Evolutionary conservation across 2,329 filamentous ascomycete genomes (phyloP).

Genomic region (Chrysoporthe puriensis): DNA sequence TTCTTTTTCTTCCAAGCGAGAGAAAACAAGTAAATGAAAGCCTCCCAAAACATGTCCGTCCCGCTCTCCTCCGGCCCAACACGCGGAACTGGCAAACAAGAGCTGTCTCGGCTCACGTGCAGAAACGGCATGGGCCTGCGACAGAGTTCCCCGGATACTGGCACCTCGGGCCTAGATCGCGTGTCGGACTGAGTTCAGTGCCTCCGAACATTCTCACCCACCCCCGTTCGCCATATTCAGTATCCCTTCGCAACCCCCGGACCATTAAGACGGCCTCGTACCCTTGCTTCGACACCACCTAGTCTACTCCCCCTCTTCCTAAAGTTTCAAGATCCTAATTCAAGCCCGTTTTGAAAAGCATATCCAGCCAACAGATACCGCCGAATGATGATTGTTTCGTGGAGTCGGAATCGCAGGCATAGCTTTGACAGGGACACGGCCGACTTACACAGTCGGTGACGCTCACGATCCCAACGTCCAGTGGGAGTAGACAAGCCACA

Average conservation of each 20-base stretch:
- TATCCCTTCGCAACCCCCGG: neutral
- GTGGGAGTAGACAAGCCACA: neutral
- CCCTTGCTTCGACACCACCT: neutral
- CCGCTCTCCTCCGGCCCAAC: neutral
- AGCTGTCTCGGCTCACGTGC: neutral
- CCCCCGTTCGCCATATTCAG: neutral
- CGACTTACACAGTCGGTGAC: neutral
- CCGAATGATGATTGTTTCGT: neutral
- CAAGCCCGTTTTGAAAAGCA: neutral
- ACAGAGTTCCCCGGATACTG: neutral
- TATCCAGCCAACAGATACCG: neutral
- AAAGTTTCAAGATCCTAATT: too few species aligned
- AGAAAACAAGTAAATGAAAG: neutral
- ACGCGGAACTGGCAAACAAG: neutral
- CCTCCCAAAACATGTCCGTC: neutral
- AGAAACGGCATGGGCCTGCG: neutral
- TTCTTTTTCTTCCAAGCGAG: constrained; percentile 7
- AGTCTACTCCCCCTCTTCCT: too few species aligned
- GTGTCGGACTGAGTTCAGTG: neutral
- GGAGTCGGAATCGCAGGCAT: neutral
- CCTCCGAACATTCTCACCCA: neutral
- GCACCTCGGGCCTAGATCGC: neutral
- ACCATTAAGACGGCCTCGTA: neutral
- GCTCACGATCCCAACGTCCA: neutral
- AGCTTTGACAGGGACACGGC: neutral